Evolutionary conservation across 1,139 yeast species (phyloP), one percentile per base, ranked within the genome.

Genomic region (Diutina ranongensis): DNA sequence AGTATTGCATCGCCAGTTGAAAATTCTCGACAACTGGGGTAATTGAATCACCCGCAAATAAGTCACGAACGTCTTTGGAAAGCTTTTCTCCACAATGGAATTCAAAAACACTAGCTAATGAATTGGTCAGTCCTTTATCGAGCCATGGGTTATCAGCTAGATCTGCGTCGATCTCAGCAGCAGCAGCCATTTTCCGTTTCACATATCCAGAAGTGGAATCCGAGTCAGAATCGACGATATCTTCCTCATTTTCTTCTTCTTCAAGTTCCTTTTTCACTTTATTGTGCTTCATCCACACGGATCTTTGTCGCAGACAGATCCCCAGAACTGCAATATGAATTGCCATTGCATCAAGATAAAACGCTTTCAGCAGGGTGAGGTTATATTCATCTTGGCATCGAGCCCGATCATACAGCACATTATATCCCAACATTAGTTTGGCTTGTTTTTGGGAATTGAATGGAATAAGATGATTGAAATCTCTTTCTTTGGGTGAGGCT

Each of bases 241-340:
- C 49, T 1, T 45, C 44, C 33, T 32, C 57, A n/a, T 46, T 44
- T 18, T 49, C 49, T 12, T 46, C 46, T 50, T 55, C 49, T 13
- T 55, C 65, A n/a, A 50, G 46, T 35, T 49, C 46, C 46, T 47
- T 57, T 13, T 20, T 41, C 32, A 19, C 27, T 54, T 76, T 78
- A 48, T 71, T 74, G 56, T 75, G 80, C 51, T 78, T 80, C 56
- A 77, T 64, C 88, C 94, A 94, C 21, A 73, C 69, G 0, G 89
- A 83, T 50, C 97, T 65, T 58, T 94, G 98, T 53, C 87, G 79
- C 1, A 97, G 85, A 58, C 97, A 86, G 74, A 94, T 83, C 0
- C 99, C 99, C 46, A 85, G 80, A 1, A 80, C 79, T 0, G 97
- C 94, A 35, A 89, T 80, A 63, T 94, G 98, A 21, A 94, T 66